A percentile compares a stretch with the other conserved stretches of the same genome.
phyloP scores from a whole-genome alignment of 106 monocot species.

The Platanthera zijinensis region DNA sequence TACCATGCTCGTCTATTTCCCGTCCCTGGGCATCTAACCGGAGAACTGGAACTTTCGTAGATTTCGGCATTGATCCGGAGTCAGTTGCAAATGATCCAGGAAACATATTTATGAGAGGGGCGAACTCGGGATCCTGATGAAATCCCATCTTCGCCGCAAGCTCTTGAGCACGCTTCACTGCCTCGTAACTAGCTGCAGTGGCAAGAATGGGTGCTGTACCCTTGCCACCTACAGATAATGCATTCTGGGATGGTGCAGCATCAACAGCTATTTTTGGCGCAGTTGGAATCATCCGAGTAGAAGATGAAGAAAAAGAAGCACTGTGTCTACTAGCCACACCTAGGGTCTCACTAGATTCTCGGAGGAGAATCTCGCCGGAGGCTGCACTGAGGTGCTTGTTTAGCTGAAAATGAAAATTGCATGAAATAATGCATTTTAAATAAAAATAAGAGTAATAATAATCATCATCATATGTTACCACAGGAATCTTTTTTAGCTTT shows the following conservation, averaged over 20 bases:
- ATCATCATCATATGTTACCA: constrained; percentile 23
- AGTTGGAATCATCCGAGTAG: constrained; percentile 12
- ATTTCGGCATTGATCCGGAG: constrained; percentile 40
- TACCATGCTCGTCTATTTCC: constrained; percentile 95
- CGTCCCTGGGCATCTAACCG: constrained; percentile 89
- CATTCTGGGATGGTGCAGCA: constrained; percentile 12
- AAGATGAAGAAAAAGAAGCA: constrained; percentile 3
- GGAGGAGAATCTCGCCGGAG: constrained; percentile 16
- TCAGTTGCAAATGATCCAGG: constrained; percentile 55
- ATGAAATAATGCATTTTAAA: background rate
- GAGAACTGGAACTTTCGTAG: constrained; percentile 84
- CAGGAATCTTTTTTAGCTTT: constrained; percentile 86
- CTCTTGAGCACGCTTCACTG: constrained; percentile 92
- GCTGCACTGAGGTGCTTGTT: constrained; percentile 33
- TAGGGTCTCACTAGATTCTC: constrained; percentile 12
- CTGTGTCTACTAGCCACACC: constrained; percentile 4
- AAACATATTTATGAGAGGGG: constrained; percentile 95
- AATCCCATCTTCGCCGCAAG: constrained; percentile 93
- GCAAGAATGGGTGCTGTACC: constrained; percentile 29
- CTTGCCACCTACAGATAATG: constrained; percentile 10
- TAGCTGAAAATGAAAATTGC: constrained; percentile 26
- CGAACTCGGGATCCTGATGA: constrained; percentile 87
- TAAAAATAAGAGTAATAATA: background rate
- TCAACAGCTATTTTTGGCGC: constrained; percentile 5
- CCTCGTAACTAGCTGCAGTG: constrained; percentile 49